These are phyloP conservation scores for Clausena lansium DNA, from an alignment of 345 rosid species.

Conservation along the genomic window DNA sequence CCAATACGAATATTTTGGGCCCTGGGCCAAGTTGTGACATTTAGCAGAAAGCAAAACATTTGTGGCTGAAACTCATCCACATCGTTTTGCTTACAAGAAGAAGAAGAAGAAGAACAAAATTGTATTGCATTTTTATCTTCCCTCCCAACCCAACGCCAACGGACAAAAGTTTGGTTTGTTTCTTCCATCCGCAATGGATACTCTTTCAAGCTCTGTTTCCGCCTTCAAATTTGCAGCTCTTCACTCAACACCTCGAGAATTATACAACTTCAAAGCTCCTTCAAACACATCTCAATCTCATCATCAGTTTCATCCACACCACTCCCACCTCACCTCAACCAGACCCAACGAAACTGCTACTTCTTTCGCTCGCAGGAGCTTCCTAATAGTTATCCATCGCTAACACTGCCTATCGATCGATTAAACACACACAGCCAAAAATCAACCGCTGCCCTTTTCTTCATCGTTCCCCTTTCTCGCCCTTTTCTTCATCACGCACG, in stretches of 20 bases:
- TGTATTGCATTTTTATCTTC: background rate
- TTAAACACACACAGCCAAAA: too few relatives aligned
- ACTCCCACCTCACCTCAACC: conserved; percentile 21
- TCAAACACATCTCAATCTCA: conserved; percentile 10
- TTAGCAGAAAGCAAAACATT: background rate
- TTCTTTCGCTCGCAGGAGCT: conserved; percentile 12
- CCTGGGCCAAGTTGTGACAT: background rate
- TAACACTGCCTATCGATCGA: too few relatives aligned
- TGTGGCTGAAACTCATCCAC: conserved; percentile 1
- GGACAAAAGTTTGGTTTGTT: background rate
- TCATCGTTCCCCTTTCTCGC: too few relatives aligned
- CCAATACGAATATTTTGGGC: conserved; percentile 3
- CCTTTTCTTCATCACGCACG: too few relatives aligned
- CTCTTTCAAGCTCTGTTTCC: conserved; percentile 52
- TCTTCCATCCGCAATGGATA: conserved; percentile 41
- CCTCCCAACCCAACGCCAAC: background rate
- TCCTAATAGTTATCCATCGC: conserved; percentile 14
- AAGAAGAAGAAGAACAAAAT: background rate
- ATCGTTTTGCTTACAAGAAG: background rate
- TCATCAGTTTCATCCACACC: conserved; percentile 21
- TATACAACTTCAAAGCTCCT: conserved; percentile 31
- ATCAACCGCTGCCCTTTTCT: too few relatives aligned
- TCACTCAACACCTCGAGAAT: conserved; percentile 27
- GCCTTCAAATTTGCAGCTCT: conserved; percentile 39
- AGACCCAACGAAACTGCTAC: conserved; percentile 29